Evolutionary conservation across 2,329 filamentous ascomycete genomes (phyloP), one percentile per base, ranked within the genome.

Genomic region (Sphaceloma murrayae): DNA sequence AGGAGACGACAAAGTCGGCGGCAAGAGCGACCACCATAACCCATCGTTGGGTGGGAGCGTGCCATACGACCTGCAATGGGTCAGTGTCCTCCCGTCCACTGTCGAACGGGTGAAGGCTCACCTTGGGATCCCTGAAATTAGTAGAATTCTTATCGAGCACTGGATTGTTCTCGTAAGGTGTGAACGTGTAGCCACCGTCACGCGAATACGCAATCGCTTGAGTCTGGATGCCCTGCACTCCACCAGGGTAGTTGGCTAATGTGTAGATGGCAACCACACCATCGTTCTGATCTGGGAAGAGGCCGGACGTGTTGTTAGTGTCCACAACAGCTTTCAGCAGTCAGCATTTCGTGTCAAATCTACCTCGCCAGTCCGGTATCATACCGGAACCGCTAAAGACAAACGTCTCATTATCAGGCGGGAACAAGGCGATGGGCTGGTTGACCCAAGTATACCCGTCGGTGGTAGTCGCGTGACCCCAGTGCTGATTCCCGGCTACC

Each of bases 381-480:
- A n/a, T n/a, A n/a, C n/a, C n/a, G n/a, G 72, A 77, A 17, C 76
- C 72, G 1, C 60, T 69, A 53, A 70, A 73, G 29, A 68, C 77
- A 22, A 67, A 70, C 30, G 66, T 67, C 17, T 70, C 69, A 43
- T 73, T 74, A 1, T 73, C 69, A 49, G 66, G 68, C 29, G 75
- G 76, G 68, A 58, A 64, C 59, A 82, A 62, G 7, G 77, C 77
- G 50, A 82, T 75, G 4, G 73, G 71, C 53, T 81, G 77, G 50
- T 81, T 80, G 1, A 63, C 64, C 78, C 78, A 83, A 47, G 73
- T 71, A 52, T 77, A 80, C 1, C 82, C 61, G 52, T 82, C 77
- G 10, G 60, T 54, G 22, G 71, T 76, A 1, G 77, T 80, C 2
- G 77, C 77, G 53, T 82, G 78, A 7, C 78, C 78, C 78, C 78